A percentile compares a stretch with the other conserved stretches of the same genome.
Conservation (phyloP, 176 grass and related monocot species). For the Carex littledalei region DNA sequence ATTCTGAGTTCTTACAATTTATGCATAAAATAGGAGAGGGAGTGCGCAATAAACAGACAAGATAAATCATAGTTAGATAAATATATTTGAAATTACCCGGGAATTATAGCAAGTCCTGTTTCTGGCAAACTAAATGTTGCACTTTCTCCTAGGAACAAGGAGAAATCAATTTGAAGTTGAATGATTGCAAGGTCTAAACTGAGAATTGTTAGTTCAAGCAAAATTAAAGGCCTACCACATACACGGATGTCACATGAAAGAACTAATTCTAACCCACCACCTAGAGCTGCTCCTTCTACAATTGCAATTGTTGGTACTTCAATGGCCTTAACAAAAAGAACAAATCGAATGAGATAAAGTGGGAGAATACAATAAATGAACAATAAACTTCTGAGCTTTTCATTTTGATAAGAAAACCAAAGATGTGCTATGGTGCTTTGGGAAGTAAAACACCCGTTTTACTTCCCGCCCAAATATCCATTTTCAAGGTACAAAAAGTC, state of each 20-base stretch:
- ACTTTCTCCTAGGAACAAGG: constrained; percentile 37
- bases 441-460: no score
- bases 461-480: no score
- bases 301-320: constrained; percentile 73
- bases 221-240: constrained; percentile 46
- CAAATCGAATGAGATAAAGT: constrained; percentile 11
- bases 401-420: not conserved
- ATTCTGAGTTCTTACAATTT: not conserved
- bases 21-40: not conserved
- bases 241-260: constrained; percentile 76
- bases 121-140: constrained; percentile 89
- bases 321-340: constrained; percentile 41
- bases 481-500: no score
- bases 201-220: not conserved
- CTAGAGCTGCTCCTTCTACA: constrained; percentile 75
- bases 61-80: not conserved
- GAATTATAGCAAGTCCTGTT: constrained; percentile 93
- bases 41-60: not conserved
- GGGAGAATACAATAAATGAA: constrained; percentile 11
- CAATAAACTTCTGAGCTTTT: not conserved
- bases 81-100: constrained; percentile 43
- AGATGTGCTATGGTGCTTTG: no score
- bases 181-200: not conserved
- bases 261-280: constrained; percentile 74
- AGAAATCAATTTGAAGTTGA: constrained; percentile 3